A percentile compares a stretch with the other conserved stretches of the same genome.
phyloP scores from a whole-genome alignment of 768 basidiomycete species.

The Leucosporidium scottii region DNA sequence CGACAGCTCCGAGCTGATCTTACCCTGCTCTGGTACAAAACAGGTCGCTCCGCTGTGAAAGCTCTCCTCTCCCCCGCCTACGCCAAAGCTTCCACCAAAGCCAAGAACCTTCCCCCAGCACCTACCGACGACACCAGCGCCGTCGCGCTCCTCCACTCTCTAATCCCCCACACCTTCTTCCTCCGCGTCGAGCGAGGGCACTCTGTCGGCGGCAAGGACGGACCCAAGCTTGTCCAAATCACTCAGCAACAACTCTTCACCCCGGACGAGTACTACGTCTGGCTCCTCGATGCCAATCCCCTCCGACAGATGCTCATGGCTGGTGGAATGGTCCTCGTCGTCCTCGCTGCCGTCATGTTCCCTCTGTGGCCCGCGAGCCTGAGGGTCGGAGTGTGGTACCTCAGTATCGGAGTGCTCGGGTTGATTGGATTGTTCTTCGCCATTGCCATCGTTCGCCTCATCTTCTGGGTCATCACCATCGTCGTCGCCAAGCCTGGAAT shows the following conservation, averaged over 20 bases:
- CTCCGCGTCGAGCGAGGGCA: constrained; percentile 78
- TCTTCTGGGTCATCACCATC: constrained; percentile 89
- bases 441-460: constrained; percentile 78
- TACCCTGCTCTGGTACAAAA: neutral
- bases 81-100: constrained; percentile 64
- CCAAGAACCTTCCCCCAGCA: constrained; percentile 46
- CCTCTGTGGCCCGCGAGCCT: constrained; percentile 93
- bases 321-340: constrained; percentile 79
- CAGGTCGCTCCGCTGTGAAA: constrained; percentile 88
- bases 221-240: constrained; percentile 61
- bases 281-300: constrained; percentile 94
- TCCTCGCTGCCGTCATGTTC: constrained; percentile 98
- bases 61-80: constrained; percentile 89
- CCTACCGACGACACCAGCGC: constrained; percentile 73
- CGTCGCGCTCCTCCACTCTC: constrained; percentile 54
- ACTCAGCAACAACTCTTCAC: constrained; percentile 70
- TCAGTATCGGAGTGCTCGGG: constrained; percentile 78
- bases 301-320: constrained; percentile 89
- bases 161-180: constrained; percentile 83
- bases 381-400: constrained; percentile 90
- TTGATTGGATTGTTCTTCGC: constrained; percentile 84
- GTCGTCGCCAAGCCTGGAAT: constrained; percentile 81
- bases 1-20: neutral
- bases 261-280: constrained; percentile 81
- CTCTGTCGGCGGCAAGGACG: constrained; percentile 17